Evolutionary conservation across 108 stramenopile genomes (phyloP).

Genomic region (Pseudonitzschia delicatissima): DNA sequence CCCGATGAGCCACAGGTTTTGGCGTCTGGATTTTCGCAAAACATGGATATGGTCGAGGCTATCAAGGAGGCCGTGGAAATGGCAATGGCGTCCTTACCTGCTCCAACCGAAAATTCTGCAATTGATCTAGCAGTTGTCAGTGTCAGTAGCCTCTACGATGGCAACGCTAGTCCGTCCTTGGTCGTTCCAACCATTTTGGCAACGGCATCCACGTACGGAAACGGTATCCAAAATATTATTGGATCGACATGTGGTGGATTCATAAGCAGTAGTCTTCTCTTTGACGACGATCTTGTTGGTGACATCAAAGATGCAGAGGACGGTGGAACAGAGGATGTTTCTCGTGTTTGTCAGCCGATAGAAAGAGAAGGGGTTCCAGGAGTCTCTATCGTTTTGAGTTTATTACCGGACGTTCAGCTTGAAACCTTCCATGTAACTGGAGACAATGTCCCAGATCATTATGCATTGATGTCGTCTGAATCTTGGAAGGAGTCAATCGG

Average conservation of each 20-base stretch:
- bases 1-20: conserved; percentile 51
- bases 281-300: neutral
- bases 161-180: conserved; percentile 31
- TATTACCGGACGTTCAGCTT: conserved; percentile 66
- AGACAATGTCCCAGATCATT: conserved; percentile 68
- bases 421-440: conserved; percentile 58
- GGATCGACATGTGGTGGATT: conserved; percentile 74
- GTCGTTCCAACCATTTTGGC: conserved; percentile 51
- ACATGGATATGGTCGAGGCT: conserved; percentile 48
- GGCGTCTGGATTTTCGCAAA: conserved; percentile 64
- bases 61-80: conserved; percentile 52
- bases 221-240: conserved; percentile 50
- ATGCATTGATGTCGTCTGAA: conserved; percentile 22
- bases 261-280: conserved; percentile 38
- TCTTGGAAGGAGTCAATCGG: conserved; percentile 49
- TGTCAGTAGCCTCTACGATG: conserved; percentile 66
- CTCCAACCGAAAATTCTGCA: conserved; percentile 1
- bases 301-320: neutral
- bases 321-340: neutral
- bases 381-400: conserved; percentile 52
- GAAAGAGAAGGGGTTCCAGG: conserved; percentile 75
- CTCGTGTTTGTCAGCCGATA: conserved; percentile 33
- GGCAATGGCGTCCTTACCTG: conserved; percentile 51
- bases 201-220: conserved; percentile 26
- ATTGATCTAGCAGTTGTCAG: conserved; percentile 67